phyloP scores from a whole-genome alignment of 2,329 filamentous ascomycete genomes.

The Monilinia aucupariae region DNA sequence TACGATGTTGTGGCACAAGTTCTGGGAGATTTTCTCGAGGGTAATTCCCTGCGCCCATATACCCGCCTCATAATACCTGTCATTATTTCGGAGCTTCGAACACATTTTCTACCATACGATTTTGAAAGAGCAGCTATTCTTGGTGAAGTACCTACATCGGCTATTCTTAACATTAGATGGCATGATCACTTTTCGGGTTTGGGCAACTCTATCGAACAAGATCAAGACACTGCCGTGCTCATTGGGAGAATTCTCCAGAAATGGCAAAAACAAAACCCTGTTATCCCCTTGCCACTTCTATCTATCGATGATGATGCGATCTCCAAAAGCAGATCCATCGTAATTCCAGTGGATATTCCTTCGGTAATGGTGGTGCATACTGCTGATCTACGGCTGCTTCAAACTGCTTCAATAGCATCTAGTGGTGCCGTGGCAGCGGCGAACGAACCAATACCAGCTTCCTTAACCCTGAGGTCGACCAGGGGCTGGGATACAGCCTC shows the following conservation, averaged over 20 bases:
- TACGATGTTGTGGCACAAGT: slow-evolving; percentile 44
- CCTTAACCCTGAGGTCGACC: slow-evolving; percentile 58
- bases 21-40: slow-evolving; percentile 39
- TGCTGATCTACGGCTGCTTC: slow-evolving; percentile 56
- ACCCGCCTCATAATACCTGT: slow-evolving; percentile 43
- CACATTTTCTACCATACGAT: slow-evolving; percentile 44
- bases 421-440: slow-evolving; percentile 44
- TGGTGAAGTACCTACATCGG: slow-evolving; percentile 45
- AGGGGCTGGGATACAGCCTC: slow-evolving; percentile 53
- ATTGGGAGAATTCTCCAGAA: slow-evolving; percentile 27
- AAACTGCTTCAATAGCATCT: slow-evolving; percentile 35
- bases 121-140: slow-evolving; percentile 53
- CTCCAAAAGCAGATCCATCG: slow-evolving; percentile 57
- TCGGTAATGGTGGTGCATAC: slow-evolving; percentile 78
- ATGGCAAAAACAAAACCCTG: slow-evolving; percentile 28
- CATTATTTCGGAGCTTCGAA: slow-evolving; percentile 42
- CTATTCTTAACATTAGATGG: slow-evolving; percentile 46
- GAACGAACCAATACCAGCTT: slow-evolving; percentile 61
- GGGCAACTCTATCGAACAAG: slow-evolving; percentile 34
- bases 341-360: slow-evolving; percentile 87
- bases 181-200: slow-evolving; percentile 46
- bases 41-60: slow-evolving; percentile 43
- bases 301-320: slow-evolving; percentile 26
- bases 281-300: slow-evolving; percentile 27
- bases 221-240: slow-evolving; percentile 29